Evolutionary conservation across 306 rosid genomes (phyloP), one percentile per base, ranked within the genome.

Genomic region (Dicorynia guianensis): DNA sequence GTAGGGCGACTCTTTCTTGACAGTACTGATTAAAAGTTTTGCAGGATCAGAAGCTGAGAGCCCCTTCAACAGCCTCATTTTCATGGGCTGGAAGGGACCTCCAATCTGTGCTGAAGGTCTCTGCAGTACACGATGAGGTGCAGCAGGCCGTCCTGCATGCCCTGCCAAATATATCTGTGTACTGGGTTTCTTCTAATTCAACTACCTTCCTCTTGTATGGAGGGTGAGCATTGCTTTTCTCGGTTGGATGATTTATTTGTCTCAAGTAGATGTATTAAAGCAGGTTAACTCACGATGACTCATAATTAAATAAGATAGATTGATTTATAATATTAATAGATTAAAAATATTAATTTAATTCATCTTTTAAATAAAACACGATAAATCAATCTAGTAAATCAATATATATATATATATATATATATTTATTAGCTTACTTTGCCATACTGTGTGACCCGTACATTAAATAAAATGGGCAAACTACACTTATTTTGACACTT

Each of bases 201-300:
- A 93, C 56, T 76, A 93, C 58, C 84, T 85, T 86, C 78, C 86
- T 87, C 85, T 93, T 93, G 89, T 87, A 93, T 34, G 82, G 38
- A 6, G 96, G 92, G 74, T 93, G 93, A 60, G 97, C 98, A 79
- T 79, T 3, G 87, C 98, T 91, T 85, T 93, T 97, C 64, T 77
- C 70, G 3, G 97, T 89, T 50, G 97, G 97, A 25, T 25, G 30
- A 25, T 25, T 2, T 25, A 25, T 25, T 25, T 1, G 30, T 25
- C 30, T 20, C 44, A 18, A 40, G 12, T n/a, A n/a, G n/a, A n/a
- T n/a, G n/a, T n/a, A n/a, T n/a, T n/a, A n/a, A n/a, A n/a, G n/a
- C n/a, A n/a, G n/a, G n/a, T n/a, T n/a, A n/a, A n/a, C n/a, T n/a
- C n/a, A n/a, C n/a, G n/a, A n/a, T n/a, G n/a, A 91, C 55, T 9